Conservation (phyloP, 2,329 filamentous ascomycete genomes). For the Exophiala mesophila region DNA sequence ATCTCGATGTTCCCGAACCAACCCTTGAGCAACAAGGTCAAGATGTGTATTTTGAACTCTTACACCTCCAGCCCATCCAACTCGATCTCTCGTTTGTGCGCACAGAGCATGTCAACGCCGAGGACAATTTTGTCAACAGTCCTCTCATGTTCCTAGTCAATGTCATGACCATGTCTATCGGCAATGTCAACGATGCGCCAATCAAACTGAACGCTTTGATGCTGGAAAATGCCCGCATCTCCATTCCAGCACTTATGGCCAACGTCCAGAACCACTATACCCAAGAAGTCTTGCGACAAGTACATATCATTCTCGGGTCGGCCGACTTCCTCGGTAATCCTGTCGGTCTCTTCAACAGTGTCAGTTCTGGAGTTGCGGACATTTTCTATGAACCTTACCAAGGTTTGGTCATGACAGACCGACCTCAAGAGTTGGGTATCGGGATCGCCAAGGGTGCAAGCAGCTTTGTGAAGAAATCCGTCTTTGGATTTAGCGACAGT, state of each 20-base stretch:
- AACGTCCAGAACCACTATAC: slow-evolving; percentile 94
- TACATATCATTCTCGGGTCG: slow-evolving; percentile 94
- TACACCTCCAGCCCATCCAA: slow-evolving; percentile 98
- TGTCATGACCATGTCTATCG: slow-evolving; percentile 97
- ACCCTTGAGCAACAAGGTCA: slow-evolving; percentile 77
- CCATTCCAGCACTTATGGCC: slow-evolving; percentile 73
- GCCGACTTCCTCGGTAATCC: slow-evolving; percentile 97
- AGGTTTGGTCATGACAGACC: slow-evolving; percentile 90
- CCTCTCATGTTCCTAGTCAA: slow-evolving; percentile 99
- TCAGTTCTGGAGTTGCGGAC: slow-evolving; percentile 92
- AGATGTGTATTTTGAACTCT: slow-evolving; percentile 95
- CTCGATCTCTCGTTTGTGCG: slow-evolving; percentile 95
- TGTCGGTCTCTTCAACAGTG: slow-evolving; percentile 95
- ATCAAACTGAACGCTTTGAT: slow-evolving; percentile 89
- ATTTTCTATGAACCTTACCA: slow-evolving; percentile 99
- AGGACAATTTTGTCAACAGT: slow-evolving; percentile 86
- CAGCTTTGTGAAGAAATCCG: slow-evolving; percentile 96
- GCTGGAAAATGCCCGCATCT: slow-evolving; percentile 90
- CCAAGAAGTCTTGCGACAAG: slow-evolving; percentile 89
- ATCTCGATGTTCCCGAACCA: slow-evolving; percentile 86
- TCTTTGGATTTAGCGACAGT: slow-evolving; percentile 94
- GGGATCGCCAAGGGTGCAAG: slow-evolving; percentile 96
- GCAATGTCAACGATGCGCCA: slow-evolving; percentile 97
- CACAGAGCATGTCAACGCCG: slow-evolving; percentile 91
- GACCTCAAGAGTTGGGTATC: slow-evolving; percentile 88